Base-by-base conservation (phyloP, 2,329 filamentous ascomycete species). In the Fusarium sp. region DNA sequence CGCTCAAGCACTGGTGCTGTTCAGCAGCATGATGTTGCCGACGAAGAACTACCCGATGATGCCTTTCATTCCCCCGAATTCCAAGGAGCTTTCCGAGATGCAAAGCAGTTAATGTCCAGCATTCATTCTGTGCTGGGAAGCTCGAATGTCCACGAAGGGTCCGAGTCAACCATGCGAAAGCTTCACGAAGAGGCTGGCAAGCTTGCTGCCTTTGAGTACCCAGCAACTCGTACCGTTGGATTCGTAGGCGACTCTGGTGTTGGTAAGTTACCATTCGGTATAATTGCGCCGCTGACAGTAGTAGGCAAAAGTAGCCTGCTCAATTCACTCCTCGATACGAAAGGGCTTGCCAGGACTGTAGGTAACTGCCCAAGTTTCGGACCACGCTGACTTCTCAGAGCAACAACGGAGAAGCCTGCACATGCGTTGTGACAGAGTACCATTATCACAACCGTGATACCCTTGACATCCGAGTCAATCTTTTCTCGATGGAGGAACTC, bases 191-290 rank as follows among this genome's bases (percentile, higher is more conserved):
- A 81, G 38, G 83, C 82, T 4, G 31, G 62, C 3, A 62, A 73
- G 0, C 66, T 87, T 27, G 78, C 80, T 3, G 33, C 39, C 0
- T 86, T 85, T 49, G 71, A 81, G 23, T 81, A 80, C 31, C 82
- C 82, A 1, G 78, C 82, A 0, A 82, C 79, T 5, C 78, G 84
- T 21, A 84, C 75, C 7, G 83, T 87, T 2, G 85, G 84, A 1
- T 82, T 87, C 42, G 83, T 87, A 1, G 85, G 85, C 0, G 85
- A 86, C 66, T 85, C 85, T 18, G 85, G 85, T 7, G 83, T 82
- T 38, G 83, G 83, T 84, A 71, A 71, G 80, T 64, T 21, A 16
- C 25, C 3, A 7, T 7, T 19, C 0, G 2, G n/a, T 11, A 33
- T 11, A 7, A 18, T 18, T n/a, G 18, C 19, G 10, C 10, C 31